Evolutionary conservation across 495 filamentous ascomycete genomes (phyloP).

Genomic region (Durotheca rogersii): DNA sequence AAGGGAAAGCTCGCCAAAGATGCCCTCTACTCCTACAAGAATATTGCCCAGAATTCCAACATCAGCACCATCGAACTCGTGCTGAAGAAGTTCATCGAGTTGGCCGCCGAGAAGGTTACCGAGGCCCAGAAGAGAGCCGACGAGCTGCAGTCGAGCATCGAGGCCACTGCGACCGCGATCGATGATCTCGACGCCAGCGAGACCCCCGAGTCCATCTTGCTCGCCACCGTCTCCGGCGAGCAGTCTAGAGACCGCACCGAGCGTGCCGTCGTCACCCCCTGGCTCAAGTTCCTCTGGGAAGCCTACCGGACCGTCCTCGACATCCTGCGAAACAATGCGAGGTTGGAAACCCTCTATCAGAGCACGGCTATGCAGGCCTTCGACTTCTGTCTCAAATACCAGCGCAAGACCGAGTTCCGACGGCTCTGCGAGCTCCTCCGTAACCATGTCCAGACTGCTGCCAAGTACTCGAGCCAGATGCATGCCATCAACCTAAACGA

Average conservation of each 20-base stretch:
- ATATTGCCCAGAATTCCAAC: conserved; percentile 98
- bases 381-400: conserved; percentile 97
- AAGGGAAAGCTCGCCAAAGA: conserved; percentile 98
- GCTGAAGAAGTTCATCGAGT: conserved; percentile 94
- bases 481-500: conserved; percentile 99
- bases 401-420: conserved; percentile 98
- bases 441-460: conserved; percentile 98
- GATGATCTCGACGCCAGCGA: conserved; percentile 97
- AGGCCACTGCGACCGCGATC: conserved; percentile 63
- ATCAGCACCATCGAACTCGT: conserved; percentile 97
- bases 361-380: conserved; percentile 96
- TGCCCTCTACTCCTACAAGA: conserved; percentile 99
- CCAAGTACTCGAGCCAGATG: conserved; percentile 98
- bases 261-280: conserved; percentile 95
- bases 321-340: conserved; percentile 97
- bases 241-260: conserved; percentile 96
- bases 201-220: conserved; percentile 95
- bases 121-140: conserved; percentile 95
- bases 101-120: conserved; percentile 93
- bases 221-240: conserved; percentile 96
- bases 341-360: conserved; percentile 97
- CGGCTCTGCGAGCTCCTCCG: conserved; percentile 95
- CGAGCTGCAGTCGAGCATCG: conserved; percentile 84
- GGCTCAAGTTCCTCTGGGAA: conserved; percentile 99
- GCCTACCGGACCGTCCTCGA: conserved; percentile 99